These are phyloP conservation scores for Metrosideros polymorpha DNA, from an alignment of 441 rosid genomes.

Conservation along the genomic window DNA sequence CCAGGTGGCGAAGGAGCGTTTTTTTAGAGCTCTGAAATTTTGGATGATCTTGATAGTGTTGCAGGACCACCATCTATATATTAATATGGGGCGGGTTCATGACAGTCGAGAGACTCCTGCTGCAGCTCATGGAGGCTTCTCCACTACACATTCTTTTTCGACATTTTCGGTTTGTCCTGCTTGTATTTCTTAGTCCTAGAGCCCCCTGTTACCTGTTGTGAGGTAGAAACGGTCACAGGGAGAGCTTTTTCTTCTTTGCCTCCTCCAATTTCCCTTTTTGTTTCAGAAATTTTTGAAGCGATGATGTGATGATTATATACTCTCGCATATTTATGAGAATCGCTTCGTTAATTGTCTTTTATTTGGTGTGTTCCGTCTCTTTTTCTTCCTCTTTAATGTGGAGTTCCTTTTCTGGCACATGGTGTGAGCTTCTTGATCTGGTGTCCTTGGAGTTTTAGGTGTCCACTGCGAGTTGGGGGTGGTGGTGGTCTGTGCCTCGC, in stretches of 20 bases:
- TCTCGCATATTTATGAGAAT: neutral
- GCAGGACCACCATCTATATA: neutral
- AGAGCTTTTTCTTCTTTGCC: neutral
- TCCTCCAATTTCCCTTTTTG: neutral
- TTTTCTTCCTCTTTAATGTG: neutral
- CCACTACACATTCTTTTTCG: neutral
- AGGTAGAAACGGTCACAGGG: neutral
- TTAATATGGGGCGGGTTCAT: neutral
- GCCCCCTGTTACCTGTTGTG: neutral
- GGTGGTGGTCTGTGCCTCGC: no score
- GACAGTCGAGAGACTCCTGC: neutral
- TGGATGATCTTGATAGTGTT: slow-evolving; percentile 14
- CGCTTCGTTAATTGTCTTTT: neutral
- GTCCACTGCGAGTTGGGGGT: neutral
- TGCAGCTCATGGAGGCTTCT: neutral
- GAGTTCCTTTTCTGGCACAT: neutral
- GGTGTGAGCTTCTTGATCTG: neutral
- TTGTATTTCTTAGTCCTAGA: slow-evolving; percentile 1
- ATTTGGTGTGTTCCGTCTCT: neutral
- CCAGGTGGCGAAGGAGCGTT: slow-evolving; percentile 4
- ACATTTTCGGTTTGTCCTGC: neutral
- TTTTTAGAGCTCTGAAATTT: slow-evolving; percentile 30
- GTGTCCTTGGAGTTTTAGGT: neutral
- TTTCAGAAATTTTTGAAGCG: neutral
- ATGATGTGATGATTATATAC: neutral